Percentiles rank a stretch among this genome's conserved stretches.
Evolutionary conservation across 2,329 filamentous ascomycete genomes (phyloP).

Genomic region (Ustulina deusta): DNA sequence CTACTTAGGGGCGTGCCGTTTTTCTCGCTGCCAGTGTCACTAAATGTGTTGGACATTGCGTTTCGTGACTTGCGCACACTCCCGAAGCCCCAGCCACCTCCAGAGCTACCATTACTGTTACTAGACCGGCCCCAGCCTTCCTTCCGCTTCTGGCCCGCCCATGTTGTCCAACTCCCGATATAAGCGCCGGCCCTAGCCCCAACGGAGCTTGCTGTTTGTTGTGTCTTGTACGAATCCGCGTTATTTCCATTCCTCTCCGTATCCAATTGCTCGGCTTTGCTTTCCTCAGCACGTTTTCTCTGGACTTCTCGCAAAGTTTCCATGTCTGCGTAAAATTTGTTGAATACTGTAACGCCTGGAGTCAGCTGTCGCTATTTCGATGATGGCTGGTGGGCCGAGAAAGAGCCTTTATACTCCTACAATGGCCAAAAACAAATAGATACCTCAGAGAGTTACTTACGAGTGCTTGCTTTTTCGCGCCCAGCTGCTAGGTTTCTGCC

Average conservation of each 20-base stretch:
- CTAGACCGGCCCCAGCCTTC: constrained; percentile 55
- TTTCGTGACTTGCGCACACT: constrained; percentile 48
- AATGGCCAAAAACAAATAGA: background rate
- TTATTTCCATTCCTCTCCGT: constrained; percentile 47
- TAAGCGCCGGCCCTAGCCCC: constrained; percentile 71
- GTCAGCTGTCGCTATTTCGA: constrained; percentile 16
- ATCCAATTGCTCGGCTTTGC: constrained; percentile 50
- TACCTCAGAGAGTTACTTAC: constrained; percentile 17
- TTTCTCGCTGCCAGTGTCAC: constrained; percentile 51
- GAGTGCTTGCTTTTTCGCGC: constrained; percentile 85
- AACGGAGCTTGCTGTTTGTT: constrained; percentile 61
- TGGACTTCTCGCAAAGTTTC: constrained; percentile 83
- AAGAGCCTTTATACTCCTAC: background rate
- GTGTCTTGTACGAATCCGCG: constrained; percentile 58
- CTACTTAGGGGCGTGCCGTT: constrained; percentile 52
- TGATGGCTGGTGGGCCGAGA: background rate
- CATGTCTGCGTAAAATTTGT: constrained; percentile 89
- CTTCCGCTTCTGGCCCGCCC: constrained; percentile 82
- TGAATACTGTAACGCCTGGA: constrained; percentile 67
- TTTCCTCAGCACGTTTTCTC: constrained; percentile 70
- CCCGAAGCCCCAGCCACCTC: constrained; percentile 53
- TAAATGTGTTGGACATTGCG: constrained; percentile 41
- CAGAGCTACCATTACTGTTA: constrained; percentile 53
- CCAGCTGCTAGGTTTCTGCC: constrained; percentile 91
- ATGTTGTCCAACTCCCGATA: constrained; percentile 75